Evolutionary conservation across 73 alveolate species (phyloP), one percentile per base, ranked within the genome.

Genomic region (Diophrys sp.): DNA sequence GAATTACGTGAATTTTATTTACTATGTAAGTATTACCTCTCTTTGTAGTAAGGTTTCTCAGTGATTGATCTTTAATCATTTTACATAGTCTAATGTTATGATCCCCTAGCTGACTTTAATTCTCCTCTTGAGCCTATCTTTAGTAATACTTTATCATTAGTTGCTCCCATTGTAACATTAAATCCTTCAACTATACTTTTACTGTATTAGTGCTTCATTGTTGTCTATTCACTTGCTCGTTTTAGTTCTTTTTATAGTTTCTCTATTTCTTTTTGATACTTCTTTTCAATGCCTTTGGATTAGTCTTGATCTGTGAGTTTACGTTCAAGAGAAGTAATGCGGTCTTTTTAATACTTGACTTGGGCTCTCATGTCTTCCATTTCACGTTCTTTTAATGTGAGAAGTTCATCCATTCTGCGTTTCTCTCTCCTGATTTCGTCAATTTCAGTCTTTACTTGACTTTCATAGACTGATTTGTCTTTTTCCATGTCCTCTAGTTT

Each of bases 341-440:
- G 5, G 18, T 44, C 62, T 11, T 5, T 18, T 44, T 44, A 44
- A 44, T 44, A 44, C 62, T 18, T 18, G 5, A 44, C 5, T 18
- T 44, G 5, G 18, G 62, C 62, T 11, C 29, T 68, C 54, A 68
- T 26, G 55, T 68, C 75, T 2, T 26, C 75, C 1, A 68, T 68
- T 29, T 68, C 75, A 25, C 18, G 23, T 29, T 68, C 75, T 68
- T 55, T 68, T 26, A 68, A 23, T 2, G 75, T 68, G 55, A 68
- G 75, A 1, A 68, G 24, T 2, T 68, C 75, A 28, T 68, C 75
- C 75, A 68, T 68, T 14, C 75, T 18, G 18, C 75, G 1, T 24
- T 68, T 68, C 75, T 68, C 75, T 29, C 75, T 18, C 54, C 24
- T 68, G 24, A 68, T 2, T 24, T 68, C 75, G 2, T 68, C 75